Evolutionary conservation across 139 green algal species (phyloP), one percentile per base, ranked within the genome.

Genomic region (Pycnococcus provasolii): DNA sequence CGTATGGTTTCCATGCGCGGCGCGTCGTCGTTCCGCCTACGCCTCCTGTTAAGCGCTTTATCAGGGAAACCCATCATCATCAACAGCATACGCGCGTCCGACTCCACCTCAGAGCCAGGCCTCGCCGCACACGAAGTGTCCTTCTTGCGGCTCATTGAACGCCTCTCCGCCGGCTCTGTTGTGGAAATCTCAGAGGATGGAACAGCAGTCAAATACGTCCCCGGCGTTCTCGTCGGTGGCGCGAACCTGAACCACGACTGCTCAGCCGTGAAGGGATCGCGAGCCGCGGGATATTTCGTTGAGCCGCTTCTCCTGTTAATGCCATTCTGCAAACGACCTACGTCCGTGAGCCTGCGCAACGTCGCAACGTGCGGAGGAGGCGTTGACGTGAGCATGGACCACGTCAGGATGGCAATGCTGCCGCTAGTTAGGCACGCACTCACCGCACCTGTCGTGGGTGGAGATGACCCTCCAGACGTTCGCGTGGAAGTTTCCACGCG

Each of bases 181-280:
- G 86, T 98, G 1, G 90, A 98, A 50, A 96, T 98, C 66, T 96
- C 96, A 43, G 87, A 97, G 54, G 96, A 92, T 72, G 91, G 90
- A 42, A 97, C 91, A 0, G 82, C 62, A 7, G 67, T 97, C 58
- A 73, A 82, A 1, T 97, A 96, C 75, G 79, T 70, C 37, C 91
- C 91, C 1, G 91, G 91, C 42, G 75, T 96, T 1, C 64, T 91
- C 1, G 78, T 77, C 11, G 83, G 85, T 15, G 88, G 89, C 6
- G 26, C 62, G 2, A 71, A 70, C 3, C 43, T 96, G 7, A 42
- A 73, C n/a, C 92, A 97, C 71, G 90, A 96, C 68, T 97, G 91
- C 72, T 26, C 26, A 26, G 26, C 26, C 26, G 26, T 26, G 26
- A 81, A 85, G 61, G 85, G 73, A 40, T 66, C 57, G 3, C 77